phyloP scores from a whole-genome alignment of 176 grass and related monocot genomes.

The Oryza australiensis region DNA sequence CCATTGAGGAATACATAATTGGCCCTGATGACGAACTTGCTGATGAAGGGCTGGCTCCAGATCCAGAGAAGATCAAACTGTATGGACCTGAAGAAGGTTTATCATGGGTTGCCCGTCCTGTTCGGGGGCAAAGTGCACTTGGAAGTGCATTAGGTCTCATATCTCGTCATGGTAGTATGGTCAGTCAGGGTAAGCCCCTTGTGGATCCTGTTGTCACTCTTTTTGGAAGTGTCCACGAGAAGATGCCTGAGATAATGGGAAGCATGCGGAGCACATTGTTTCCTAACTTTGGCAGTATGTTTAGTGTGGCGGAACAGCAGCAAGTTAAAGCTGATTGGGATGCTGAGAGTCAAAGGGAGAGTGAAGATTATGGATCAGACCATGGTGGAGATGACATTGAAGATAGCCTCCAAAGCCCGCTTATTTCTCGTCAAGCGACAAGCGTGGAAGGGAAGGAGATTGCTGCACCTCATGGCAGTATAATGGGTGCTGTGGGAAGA shows the following conservation, averaged over 20 bases:
- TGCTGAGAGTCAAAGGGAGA: conserved; percentile 74
- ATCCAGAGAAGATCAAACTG: conserved; percentile 73
- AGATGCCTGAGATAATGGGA: conserved; percentile 76
- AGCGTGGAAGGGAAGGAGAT: conserved; percentile 87
- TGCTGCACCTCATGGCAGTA: conserved; percentile 55
- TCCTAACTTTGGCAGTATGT: conserved; percentile 99
- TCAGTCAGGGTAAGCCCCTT: conserved; percentile 56
- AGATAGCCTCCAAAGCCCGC: conserved; percentile 76
- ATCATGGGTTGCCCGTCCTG: conserved; percentile 79
- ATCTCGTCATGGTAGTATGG: conserved; percentile 70
- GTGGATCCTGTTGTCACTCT: conserved; percentile 93
- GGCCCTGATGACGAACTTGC: conserved; percentile 69
- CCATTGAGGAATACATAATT: conserved; percentile 90
- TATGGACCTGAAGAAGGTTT: conserved; percentile 85
- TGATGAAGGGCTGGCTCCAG: conserved; percentile 57
- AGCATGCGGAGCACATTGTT: conserved; percentile 95
- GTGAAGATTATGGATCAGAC: conserved; percentile 72
- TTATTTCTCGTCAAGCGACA: conserved; percentile 90
- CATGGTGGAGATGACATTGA: conserved; percentile 72
- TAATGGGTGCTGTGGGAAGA: conserved; percentile 57
- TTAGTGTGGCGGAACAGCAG: conserved; percentile 75
- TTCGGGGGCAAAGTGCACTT: conserved; percentile 71
- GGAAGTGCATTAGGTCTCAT: conserved; percentile 67
- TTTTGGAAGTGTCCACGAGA: conserved; percentile 90
- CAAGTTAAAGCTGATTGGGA: conserved; percentile 82